Base-by-base conservation (phyloP, 306 rosid genomes). In the Prunus mume region DNA sequence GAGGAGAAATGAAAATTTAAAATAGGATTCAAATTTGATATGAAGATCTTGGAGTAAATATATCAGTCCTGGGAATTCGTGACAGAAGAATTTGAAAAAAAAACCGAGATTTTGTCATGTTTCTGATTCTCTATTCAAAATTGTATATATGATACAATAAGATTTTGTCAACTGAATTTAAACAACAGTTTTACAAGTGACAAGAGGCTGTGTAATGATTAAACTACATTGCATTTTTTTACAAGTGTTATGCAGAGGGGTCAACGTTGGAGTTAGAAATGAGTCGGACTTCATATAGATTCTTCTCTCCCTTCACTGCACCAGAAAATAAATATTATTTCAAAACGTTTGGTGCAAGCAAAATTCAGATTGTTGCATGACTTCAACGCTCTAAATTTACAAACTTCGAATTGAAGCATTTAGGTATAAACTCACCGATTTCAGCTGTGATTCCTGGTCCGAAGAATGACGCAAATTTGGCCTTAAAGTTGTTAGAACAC, bases 381-480 rank as follows among this genome's bases (percentile, higher is more conserved):
- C 43, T 38, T 9, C 51, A 69, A 3, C 62, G 15, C 30, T 58
- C 52, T 22, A 52, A 52, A 32, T 11, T 22, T 45, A 12, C 32
- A 5, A 28, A 6, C 32, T 12, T 41, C 12, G 19, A 25, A 25
- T 20, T 34, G 57, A 69, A 76, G 60, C 47, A 73, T 30, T 41
- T 38, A 22, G 32, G 55, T 46, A 15, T 15, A 58, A 34, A 80
- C 97, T 88, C 85, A 92, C 99, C 99, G 30, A 92, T 75, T 89
- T 92, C 97, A n/a, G 99, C 97, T 30, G 92, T 81, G 67, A 95
- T 85, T 76, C 96, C 97, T 49, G 99, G 97, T 72, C 98, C 98
- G 80, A 95, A 95, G 87, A 92, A 95, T 57, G 98, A 95, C 71
- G 96, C 8, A 79, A 95, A 90, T 79, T 92, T 95, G 61, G 89